These are phyloP conservation scores for Funneliformis geosporum DNA, from an alignment of 192 early-diverging fungal species.

Conservation along the genomic window DNA sequence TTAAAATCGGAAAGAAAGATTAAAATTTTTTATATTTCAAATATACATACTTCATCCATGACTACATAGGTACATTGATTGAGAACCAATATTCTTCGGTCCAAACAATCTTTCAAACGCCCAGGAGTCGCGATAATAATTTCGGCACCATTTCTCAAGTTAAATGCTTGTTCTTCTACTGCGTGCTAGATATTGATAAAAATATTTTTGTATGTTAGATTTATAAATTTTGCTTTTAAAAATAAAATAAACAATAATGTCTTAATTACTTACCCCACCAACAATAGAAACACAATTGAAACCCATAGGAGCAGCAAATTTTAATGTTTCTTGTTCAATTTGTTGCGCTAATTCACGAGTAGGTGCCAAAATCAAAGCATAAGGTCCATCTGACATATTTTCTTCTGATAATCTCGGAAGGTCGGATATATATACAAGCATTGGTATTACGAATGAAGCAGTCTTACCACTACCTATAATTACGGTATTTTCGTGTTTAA, in stretches of 20 bases:
- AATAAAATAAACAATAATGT: background rate
- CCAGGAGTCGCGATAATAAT: conserved; percentile 99
- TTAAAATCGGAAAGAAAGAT: too few relatives aligned
- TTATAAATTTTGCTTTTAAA: background rate
- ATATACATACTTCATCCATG: conserved; percentile 80
- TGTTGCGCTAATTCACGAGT: conserved; percentile 98
- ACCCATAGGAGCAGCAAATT: conserved; percentile 85
- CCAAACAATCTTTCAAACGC: conserved; percentile 89
- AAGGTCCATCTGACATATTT: conserved; percentile 84
- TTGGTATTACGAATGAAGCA: conserved; percentile 93
- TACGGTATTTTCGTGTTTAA: background rate
- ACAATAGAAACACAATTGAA: conserved; percentile 84
- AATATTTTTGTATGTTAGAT: background rate
- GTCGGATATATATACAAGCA: conserved; percentile 86
- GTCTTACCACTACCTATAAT: conserved; percentile 87
- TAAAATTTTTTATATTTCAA: background rate
- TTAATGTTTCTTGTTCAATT: conserved; percentile 90
- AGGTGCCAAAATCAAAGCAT: conserved; percentile 92
- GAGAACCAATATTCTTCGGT: conserved; percentile 85
- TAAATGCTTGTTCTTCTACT: conserved; percentile 86
- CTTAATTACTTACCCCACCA: conserved; percentile 57
- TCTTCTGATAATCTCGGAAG: conserved; percentile 76
- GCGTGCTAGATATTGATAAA: conserved; percentile 67
- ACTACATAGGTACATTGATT: conserved; percentile 97
- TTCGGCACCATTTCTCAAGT: conserved; percentile 87